These are phyloP conservation scores for Dioscorea alata DNA, from an alignment of 106 monocot species.

Conservation along the genomic window DNA sequence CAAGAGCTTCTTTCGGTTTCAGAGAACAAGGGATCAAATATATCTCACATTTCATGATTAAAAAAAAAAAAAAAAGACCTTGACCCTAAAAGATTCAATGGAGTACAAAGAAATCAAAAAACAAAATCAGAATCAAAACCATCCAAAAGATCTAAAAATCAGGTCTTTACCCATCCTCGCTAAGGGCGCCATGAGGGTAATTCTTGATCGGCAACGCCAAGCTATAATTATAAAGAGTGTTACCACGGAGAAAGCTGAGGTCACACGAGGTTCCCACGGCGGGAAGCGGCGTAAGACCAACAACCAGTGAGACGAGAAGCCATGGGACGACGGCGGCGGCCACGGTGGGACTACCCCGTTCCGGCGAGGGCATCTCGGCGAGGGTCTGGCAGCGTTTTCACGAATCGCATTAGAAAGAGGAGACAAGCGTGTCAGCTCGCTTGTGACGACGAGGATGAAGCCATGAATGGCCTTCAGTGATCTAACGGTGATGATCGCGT, in stretches of 20 bases:
- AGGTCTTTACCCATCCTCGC: constrained; percentile 79
- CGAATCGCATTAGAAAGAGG: too few relatives aligned
- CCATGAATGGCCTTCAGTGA: too few relatives aligned
- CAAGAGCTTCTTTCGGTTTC: too few relatives aligned
- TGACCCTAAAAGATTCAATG: not conserved
- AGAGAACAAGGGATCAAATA: too few relatives aligned
- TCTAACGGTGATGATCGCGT: too few relatives aligned
- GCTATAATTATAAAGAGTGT: constrained; percentile 63
- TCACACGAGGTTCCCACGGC: constrained; percentile 30
- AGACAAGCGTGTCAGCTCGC: too few relatives aligned
- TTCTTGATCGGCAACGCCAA: constrained; percentile 48
- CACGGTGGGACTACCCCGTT: too few relatives aligned
- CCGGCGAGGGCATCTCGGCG: too few relatives aligned
- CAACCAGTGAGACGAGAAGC: too few relatives aligned
- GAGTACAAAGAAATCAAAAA: not conserved
- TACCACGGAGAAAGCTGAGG: constrained; percentile 36
- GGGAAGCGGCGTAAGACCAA: not conserved
- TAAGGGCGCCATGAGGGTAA: constrained; percentile 71
- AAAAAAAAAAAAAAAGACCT: not conserved
- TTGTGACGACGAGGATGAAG: too few relatives aligned
- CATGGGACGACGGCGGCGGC: too few relatives aligned
- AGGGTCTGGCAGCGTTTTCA: too few relatives aligned
- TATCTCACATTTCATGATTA: not conserved
- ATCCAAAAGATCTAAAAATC: not conserved
- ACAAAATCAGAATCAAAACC: not conserved